phyloP scores from a whole-genome alignment of 192 early-diverging fungal species.

The Coemansia sp. region DNA sequence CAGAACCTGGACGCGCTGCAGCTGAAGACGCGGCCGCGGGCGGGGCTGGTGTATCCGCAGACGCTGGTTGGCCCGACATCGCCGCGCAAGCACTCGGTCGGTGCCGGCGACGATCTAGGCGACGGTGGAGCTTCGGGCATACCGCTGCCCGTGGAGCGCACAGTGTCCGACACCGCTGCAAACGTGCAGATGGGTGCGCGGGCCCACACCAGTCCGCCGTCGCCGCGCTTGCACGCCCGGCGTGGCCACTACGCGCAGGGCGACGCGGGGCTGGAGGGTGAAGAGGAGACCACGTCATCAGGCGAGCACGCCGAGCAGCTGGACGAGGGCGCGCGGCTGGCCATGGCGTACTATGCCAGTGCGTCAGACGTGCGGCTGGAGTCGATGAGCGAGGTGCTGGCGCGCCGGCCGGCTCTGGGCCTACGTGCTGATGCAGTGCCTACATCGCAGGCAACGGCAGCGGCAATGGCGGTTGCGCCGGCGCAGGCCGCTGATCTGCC shows the following conservation, averaged over 20 bases:
- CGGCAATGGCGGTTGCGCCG: too few species aligned
- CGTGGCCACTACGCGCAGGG: slow-evolving; percentile 8
- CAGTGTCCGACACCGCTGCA: slow-evolving; percentile 30
- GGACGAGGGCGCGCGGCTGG: slow-evolving; percentile 11
- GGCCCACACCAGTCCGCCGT: slow-evolving; percentile 44
- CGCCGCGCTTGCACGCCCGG: slow-evolving; percentile 23
- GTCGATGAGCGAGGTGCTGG: slow-evolving; percentile 16
- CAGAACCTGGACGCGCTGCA: slow-evolving; percentile 48
- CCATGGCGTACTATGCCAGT: slow-evolving; percentile 27
- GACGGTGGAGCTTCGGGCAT: slow-evolving; percentile 4
- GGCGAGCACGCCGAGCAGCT: slow-evolving; percentile 13
- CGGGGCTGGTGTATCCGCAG: slow-evolving; percentile 35
- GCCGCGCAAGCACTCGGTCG: slow-evolving; percentile 45
- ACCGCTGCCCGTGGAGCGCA: slow-evolving; percentile 22
- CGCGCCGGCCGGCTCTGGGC: slow-evolving; percentile 37
- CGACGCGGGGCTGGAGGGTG: slow-evolving; percentile 13
- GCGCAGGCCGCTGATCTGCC: too few species aligned
- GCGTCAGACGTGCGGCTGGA: slow-evolving; percentile 32
- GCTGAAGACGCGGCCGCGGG: slow-evolving; percentile 20
- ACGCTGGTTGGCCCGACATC: slow-evolving; percentile 32
- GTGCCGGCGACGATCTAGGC: slow-evolving; percentile 19
- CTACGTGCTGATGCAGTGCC: slow-evolving; percentile 25
- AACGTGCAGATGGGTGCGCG: slow-evolving; percentile 26
- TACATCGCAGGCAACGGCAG: slow-evolving; percentile 9
- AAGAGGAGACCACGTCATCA: slow-evolving; percentile 29